A percentile compares a stretch with the other conserved stretches of the same genome.
Evolutionary conservation across 345 rosid genomes (phyloP).

Genomic region (Pseudoturritis turrita): DNA sequence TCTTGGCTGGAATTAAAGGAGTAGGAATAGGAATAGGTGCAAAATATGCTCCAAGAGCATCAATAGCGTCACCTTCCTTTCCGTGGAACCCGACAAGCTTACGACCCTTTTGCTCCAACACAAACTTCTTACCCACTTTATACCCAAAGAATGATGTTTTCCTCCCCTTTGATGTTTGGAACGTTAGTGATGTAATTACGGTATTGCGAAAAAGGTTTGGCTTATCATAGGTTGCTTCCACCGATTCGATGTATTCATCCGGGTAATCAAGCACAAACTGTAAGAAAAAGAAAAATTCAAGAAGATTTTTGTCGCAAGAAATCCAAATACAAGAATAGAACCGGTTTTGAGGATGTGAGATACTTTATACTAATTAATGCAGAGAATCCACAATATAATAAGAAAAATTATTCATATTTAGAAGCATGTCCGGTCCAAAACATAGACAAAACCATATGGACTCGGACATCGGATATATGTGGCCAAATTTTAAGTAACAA

Average conservation of each 20-base stretch:
- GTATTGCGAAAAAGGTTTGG: not conserved
- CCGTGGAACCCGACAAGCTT: constrained; percentile 25
- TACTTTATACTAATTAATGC: not conserved
- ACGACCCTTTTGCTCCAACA: not conserved
- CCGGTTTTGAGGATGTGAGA: not conserved
- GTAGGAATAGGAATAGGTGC: not conserved
- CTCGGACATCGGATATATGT: no score
- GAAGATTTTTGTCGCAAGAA: not conserved
- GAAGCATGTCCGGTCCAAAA: no score
- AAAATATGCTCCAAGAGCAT: constrained; percentile 26
- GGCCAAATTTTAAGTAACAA: no score
- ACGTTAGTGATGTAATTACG: constrained; percentile 15
- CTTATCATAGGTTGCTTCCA: constrained; percentile 12
- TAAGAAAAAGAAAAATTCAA: not conserved
- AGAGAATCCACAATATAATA: not conserved
- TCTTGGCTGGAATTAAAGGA: not conserved
- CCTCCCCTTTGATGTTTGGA: constrained; percentile 21
- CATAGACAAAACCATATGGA: no score
- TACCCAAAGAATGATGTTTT: constrained; percentile 14
- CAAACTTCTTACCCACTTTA: constrained; percentile 11
- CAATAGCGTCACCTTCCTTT: not conserved
- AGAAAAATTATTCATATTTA: no score
- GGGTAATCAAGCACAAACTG: constrained; percentile 20
- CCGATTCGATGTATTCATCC: constrained; percentile 16
- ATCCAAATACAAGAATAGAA: not conserved